Base-by-base conservation (phyloP, 2,329 filamentous ascomycete species). In the Arthrobotrys entomopaga region DNA sequence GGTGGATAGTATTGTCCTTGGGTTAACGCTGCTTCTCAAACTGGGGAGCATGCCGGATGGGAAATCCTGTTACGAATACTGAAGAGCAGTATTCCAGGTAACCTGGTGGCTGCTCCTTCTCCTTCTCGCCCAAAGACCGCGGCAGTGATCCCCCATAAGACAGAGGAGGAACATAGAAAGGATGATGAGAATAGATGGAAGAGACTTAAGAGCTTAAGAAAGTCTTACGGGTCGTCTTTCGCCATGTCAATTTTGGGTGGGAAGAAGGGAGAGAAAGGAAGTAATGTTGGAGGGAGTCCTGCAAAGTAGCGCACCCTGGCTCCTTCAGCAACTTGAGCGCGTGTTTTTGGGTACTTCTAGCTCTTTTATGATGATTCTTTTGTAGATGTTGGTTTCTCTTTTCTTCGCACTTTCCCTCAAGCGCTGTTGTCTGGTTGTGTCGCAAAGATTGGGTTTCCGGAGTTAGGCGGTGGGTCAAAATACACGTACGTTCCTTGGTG, bases 1-100 rank as follows among this genome's bases (percentile, higher is more conserved):
- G 8, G 11, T 15, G 19, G 46, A 24, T 19, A 79, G 76, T 95
- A 93, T 79, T 95, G 91, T 77, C 91, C 91, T 0, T 95, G 91
- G 91, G 85, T 89, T 71, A 91, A 88, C 77, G 81, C 87, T 2
- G 79, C 82, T 10, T 85, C 87, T 0, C 91, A 93, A 76, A 80
- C 79, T 52, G 78, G 79, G 16, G 77, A 82, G 19, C 80, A 81
- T n/a, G 80, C 81, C 52, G 84, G 83, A 16, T 85, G 84, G 84
- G 80, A 84, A 73, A 76, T 82, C 5, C 78, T 85, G 42, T 76
- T 79, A n/a, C 81, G 82, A 46, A 81, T 83, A 11, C 79, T 84
- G 53, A 80, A 81, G 76, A 83, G 82, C 81, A 69, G 57, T 34
- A 76, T 77, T 34, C 78, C 76, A 49, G 72, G 72, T 11, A 71